Evolutionary conservation across 108 stramenopile genomes (phyloP).

Genomic region (Skeletonema potamos): DNA sequence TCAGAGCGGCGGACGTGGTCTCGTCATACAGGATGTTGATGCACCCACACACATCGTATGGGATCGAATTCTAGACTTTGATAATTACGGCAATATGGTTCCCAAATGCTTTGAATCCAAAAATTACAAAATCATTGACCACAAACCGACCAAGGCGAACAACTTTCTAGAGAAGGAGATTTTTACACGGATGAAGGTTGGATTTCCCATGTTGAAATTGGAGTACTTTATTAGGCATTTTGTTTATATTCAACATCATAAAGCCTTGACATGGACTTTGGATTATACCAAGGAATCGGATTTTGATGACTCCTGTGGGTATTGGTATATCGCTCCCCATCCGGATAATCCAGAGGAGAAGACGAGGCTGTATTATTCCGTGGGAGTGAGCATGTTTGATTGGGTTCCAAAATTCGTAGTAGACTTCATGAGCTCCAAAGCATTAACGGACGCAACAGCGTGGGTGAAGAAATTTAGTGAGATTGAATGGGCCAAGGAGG

Average conservation of each 20-base stretch:
- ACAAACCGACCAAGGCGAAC: constrained; percentile 43
- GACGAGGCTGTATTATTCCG: constrained; percentile 56
- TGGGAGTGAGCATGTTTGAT: constrained; percentile 58
- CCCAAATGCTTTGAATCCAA: constrained; percentile 54
- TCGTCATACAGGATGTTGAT: constrained; percentile 64
- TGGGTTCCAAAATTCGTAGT: constrained; percentile 64
- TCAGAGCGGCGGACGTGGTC: constrained; percentile 52
- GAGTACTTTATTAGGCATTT: constrained; percentile 59
- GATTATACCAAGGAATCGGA: constrained; percentile 55
- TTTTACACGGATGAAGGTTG: constrained; percentile 55
- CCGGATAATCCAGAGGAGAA: constrained; percentile 48
- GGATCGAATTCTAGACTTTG: constrained; percentile 59
- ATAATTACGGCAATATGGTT: constrained; percentile 55
- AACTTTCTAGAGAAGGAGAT: constrained; percentile 50
- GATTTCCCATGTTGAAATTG: constrained; percentile 53
- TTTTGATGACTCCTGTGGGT: constrained; percentile 58
- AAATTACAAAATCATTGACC: constrained; percentile 41
- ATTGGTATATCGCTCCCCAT: constrained; percentile 58
- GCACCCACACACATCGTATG: constrained; percentile 57
- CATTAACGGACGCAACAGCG: constrained; percentile 62
- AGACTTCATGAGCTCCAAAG: constrained; percentile 60
- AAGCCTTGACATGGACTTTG: constrained; percentile 50
- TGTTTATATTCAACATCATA: constrained; percentile 41
- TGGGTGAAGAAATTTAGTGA: constrained; percentile 69
- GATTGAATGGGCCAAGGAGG: constrained; percentile 44